Percentiles rank a stretch among this genome's conserved stretches.
Conservation (phyloP, 345 rosid genomes). For the Gossypium longicalyx region DNA sequence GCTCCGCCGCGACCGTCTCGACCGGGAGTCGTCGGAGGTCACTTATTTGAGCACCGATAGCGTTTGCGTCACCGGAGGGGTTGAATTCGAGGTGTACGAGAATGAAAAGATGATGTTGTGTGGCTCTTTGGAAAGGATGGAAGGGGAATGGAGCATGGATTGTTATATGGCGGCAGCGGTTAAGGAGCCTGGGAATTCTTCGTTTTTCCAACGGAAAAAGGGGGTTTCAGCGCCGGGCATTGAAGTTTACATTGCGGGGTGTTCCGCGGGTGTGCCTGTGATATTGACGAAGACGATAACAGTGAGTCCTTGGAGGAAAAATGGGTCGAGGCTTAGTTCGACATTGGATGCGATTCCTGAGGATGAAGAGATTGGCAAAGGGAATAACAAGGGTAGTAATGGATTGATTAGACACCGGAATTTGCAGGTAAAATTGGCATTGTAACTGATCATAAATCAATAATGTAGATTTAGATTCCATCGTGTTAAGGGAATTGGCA, state of each 20-base stretch:
- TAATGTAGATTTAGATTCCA: neutral
- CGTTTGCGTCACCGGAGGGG: slow-evolving; percentile 73
- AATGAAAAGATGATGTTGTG: slow-evolving; percentile 47
- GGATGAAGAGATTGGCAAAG: slow-evolving; percentile 70
- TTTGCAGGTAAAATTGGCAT: slow-evolving; percentile 39
- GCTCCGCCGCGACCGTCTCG: slow-evolving; percentile 72
- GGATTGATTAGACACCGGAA: slow-evolving; percentile 40
- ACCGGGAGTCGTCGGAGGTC: slow-evolving; percentile 71
- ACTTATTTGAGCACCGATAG: slow-evolving; percentile 81
- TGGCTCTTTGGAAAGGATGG: slow-evolving; percentile 76
- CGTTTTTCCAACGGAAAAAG: slow-evolving; percentile 50
- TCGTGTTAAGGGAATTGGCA: neutral
- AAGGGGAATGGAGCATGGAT: slow-evolving; percentile 66
- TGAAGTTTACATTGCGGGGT: slow-evolving; percentile 87
- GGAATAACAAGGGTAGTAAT: slow-evolving; percentile 22
- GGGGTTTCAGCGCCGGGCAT: slow-evolving; percentile 62
- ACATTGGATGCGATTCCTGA: slow-evolving; percentile 79
- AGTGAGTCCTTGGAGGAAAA: slow-evolving; percentile 64
- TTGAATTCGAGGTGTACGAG: slow-evolving; percentile 80
- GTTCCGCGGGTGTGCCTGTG: slow-evolving; percentile 80
- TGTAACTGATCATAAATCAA: too few relatives aligned
- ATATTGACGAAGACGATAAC: slow-evolving; percentile 74
- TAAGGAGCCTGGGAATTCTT: slow-evolving; percentile 25
- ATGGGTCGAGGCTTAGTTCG: slow-evolving; percentile 37
- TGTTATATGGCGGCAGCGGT: slow-evolving; percentile 55